Evolutionary conservation across 352 stramenopile genomes (phyloP), one percentile per base, ranked within the genome.

Genomic region (Phytopythium helicoides): DNA sequence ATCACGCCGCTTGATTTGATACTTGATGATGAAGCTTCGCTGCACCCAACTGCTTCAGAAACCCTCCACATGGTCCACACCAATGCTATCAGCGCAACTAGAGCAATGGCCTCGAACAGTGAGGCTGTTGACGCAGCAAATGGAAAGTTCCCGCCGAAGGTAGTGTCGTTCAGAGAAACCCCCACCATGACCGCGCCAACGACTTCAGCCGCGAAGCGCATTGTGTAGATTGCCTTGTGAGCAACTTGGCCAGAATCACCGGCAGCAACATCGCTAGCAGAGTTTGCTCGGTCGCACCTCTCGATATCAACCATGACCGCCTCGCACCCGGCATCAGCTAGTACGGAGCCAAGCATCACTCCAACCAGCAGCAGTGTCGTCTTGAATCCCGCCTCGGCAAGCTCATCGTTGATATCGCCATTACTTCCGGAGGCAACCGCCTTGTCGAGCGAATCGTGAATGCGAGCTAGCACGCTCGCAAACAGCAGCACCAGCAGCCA

Each of bases 321-420:
- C 42, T 94, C 83, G 52, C 77, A 87, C 8, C 72, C 71, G n/a
- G 89, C 79, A 36, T 94, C 81, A 1, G 81, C 74, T 21, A 92
- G 49, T 8, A 89, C 47, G 18, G 89, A 92, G 1, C 76, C 76
- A 19, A 83, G 57, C 11, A 68, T 58, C 33, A 73, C 68, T 9
- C 61, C 31, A 34, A 88, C 67, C 53, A 89, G 70, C 26, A 87
- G 62, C 34, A 78, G 61, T 35, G 85, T 66, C 31, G 73, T 73
- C 31, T 62, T 53, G 8, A 58, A 31, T 6, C 8, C 18, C 31
- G 36, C 25, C 15, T 16, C 23, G 3, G 44, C 25, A 16, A 36
- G 22, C 26, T 38, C 6, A 9, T 10, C 40, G 40, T 31, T 16
- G 40, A 4, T 12, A 12, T n/a, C 10, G 6, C 0, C 37, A 25